Evolutionary conservation across 1,284 basidiomycete species (phyloP).

Genomic region (Binderoboletus segoi): DNA sequence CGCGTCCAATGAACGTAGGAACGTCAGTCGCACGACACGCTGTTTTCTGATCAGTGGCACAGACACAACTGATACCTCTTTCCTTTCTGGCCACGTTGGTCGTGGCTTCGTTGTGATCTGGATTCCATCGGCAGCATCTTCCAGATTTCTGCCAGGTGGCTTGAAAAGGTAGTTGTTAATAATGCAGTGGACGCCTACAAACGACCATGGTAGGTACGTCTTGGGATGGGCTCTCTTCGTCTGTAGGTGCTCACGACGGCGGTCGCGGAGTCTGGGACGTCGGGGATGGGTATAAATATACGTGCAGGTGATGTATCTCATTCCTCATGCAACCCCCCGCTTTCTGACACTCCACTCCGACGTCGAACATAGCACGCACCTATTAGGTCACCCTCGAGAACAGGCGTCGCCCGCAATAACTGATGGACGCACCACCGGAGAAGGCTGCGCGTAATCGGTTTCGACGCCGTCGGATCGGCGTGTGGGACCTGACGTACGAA

Average conservation of each 20-base stretch:
- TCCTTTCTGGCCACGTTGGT: no score
- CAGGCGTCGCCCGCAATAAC: no score
- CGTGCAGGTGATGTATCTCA: not conserved
- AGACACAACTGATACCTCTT: no score
- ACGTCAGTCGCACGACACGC: no score
- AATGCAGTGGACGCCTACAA: constrained; percentile 15
- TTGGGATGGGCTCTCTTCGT: not conserved
- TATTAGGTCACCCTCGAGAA: no score
- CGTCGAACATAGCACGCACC: not conserved
- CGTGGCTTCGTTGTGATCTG: no score
- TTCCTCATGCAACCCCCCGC: no score
- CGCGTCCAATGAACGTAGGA: no score
- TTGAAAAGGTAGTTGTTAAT: not conserved
- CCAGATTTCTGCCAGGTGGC: constrained; percentile 2
- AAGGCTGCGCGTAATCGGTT: constrained; percentile 6
- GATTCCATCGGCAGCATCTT: constrained; percentile 5
- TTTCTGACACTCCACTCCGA: not conserved
- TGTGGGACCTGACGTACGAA: constrained; percentile 29
- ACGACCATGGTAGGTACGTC: not conserved
- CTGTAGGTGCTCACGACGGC: not conserved
- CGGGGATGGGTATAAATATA: constrained; percentile 26
- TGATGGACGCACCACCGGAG: not conserved
- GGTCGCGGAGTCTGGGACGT: not conserved
- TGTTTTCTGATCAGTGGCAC: no score
- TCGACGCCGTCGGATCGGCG: constrained; percentile 16